A percentile compares a stretch with the other conserved stretches of the same genome.
These are phyloP conservation scores for Persicaria maculosa DNA, from an alignment of 148 eudicot genomes.

Conservation along the genomic window DNA sequence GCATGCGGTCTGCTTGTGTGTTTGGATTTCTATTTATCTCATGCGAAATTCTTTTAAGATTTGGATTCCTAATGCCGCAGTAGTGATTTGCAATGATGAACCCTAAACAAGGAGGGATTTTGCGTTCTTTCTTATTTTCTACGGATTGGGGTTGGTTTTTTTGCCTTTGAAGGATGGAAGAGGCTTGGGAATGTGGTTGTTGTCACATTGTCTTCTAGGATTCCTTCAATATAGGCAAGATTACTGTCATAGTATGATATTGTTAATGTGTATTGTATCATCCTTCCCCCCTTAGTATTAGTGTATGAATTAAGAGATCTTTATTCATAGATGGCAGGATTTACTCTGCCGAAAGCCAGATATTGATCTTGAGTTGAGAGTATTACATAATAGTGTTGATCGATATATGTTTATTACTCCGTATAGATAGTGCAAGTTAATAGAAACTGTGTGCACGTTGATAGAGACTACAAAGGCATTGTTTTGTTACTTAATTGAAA, in stretches of 20 bases:
- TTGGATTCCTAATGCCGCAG: no score
- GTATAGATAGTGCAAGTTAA: no score
- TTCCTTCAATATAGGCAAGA: neutral
- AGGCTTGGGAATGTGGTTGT: neutral
- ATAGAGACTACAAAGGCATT: no score
- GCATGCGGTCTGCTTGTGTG: neutral
- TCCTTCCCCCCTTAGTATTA: neutral
- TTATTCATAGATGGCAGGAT: neutral
- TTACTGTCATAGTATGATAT: neutral
- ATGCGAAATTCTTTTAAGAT: neutral
- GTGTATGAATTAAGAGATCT: neutral
- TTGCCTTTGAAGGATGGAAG: neutral
- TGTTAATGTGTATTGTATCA: neutral
- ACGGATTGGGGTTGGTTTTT: no score
- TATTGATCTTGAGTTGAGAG: no score
- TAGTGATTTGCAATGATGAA: no score
- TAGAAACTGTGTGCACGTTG: no score
- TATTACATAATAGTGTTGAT: no score
- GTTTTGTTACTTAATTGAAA: no score
- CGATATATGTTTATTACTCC: no score
- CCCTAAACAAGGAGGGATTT: no score
- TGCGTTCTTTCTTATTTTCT: no score
- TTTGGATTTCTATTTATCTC: neutral
- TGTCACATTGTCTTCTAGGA: neutral
- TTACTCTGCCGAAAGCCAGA: neutral